phyloP scores from a whole-genome alignment of 805 yeast species.

The Kuraishia hungarica region DNA sequence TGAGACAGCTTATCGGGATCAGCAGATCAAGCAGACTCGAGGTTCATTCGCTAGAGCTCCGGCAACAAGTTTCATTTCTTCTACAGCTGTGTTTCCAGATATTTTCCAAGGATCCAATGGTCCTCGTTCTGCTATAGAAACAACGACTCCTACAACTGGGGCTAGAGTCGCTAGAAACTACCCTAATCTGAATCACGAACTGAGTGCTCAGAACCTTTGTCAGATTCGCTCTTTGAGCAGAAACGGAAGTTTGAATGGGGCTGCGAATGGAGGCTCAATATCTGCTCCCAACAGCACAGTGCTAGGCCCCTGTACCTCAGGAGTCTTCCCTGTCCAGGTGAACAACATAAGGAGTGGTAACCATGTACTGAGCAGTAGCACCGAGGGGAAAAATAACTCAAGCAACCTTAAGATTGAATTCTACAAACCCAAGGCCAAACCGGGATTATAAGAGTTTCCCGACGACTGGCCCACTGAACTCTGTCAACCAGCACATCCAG shows the following conservation, averaged over 20 bases:
- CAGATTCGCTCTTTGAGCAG: background rate
- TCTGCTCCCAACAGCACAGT: background rate
- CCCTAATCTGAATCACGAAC: background rate
- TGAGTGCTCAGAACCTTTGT: background rate
- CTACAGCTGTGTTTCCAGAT: background rate
- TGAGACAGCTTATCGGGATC: background rate
- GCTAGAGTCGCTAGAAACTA: background rate
- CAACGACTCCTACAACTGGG: background rate
- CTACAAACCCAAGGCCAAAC: background rate
- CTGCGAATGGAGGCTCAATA: background rate
- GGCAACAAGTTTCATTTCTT: background rate
- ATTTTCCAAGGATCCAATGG: background rate
- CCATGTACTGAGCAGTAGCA: background rate
- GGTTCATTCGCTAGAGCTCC: conserved; percentile 1
- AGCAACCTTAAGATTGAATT: background rate
- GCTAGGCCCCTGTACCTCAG: background rate
- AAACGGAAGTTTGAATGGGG: background rate
- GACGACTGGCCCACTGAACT: no score
- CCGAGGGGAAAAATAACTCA: background rate
- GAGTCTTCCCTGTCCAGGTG: background rate
- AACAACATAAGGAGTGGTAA: background rate
- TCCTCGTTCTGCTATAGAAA: background rate
- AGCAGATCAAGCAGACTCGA: background rate
- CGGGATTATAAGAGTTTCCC: background rate
- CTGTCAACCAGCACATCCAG: background rate